Evolutionary conservation across 768 basidiomycete species (phyloP).

Genomic region (Tricholoma flavovirens): DNA sequence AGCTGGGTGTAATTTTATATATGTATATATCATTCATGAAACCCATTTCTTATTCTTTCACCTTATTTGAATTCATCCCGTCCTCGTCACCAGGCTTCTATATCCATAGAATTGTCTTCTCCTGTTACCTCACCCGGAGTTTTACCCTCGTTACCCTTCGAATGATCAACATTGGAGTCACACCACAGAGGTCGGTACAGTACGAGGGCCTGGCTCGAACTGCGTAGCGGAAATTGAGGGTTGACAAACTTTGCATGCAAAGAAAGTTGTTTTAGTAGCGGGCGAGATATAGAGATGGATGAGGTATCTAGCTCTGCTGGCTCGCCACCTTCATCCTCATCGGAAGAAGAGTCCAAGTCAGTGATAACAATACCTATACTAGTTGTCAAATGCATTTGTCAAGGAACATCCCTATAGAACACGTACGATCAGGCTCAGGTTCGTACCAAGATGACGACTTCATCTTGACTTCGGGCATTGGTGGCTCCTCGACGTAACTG

Average conservation of each 20-base stretch:
- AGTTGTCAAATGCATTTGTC: constrained; percentile 2
- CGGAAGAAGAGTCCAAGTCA: constrained; percentile 46
- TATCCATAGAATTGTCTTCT: constrained; percentile 49
- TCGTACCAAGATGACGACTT: constrained; percentile 61
- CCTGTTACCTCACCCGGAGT: constrained; percentile 7
- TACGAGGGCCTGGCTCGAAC: constrained; percentile 44
- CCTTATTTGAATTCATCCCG: constrained; percentile 9
- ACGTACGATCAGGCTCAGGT: constrained; percentile 63
- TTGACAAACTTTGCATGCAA: constrained; percentile 17
- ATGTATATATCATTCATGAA: constrained; percentile 9
- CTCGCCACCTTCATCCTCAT: constrained; percentile 30
- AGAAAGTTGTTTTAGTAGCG: constrained; percentile 41
- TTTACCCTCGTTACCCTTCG: constrained; percentile 5
- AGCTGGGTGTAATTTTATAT: constrained; percentile 9
- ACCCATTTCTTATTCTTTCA: constrained; percentile 13
- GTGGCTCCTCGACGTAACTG: constrained; percentile 37
- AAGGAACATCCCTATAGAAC: constrained; percentile 4
- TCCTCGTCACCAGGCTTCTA: constrained; percentile 31
- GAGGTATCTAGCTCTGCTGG: constrained; percentile 13
- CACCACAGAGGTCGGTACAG: constrained; percentile 42
- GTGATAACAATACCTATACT: constrained; percentile 60
- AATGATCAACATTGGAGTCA: background rate
- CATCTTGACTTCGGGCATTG: constrained; percentile 56
- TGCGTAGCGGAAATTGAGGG: constrained; percentile 16
- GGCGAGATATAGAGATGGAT: constrained; percentile 35